Conservation (phyloP, 2,329 filamentous ascomycete species). For the Colletotrichum karsti region DNA sequence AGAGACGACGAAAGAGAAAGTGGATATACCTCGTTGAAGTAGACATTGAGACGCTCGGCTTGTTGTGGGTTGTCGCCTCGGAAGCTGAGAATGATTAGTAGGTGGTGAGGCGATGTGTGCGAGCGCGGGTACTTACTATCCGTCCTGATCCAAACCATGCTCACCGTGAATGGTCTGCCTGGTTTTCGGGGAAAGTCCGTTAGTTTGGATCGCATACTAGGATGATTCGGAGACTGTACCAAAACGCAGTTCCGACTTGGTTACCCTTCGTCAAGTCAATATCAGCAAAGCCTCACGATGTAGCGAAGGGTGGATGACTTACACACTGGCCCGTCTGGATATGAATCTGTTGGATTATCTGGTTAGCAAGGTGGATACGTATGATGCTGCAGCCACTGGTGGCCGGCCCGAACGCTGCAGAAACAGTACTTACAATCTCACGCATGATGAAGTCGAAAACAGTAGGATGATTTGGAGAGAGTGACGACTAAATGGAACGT, state of each 20-base stretch:
- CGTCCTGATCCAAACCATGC: slow-evolving; percentile 96
- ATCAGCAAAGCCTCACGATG: background rate
- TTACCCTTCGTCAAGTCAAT: slow-evolving; percentile 75
- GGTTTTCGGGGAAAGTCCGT: too few relatives aligned
- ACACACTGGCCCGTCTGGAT: slow-evolving; percentile 99
- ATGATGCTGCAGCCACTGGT: too few relatives aligned
- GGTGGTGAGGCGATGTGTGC: background rate
- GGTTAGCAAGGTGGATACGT: slow-evolving; percentile 68
- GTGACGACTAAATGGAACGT: too few relatives aligned
- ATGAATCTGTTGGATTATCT: slow-evolving; percentile 78
- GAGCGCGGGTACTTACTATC: slow-evolving; percentile 73
- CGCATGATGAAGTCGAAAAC: slow-evolving; percentile 59
- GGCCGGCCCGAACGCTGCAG: too few relatives aligned
- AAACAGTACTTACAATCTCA: slow-evolving; percentile 72
- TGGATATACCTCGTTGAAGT: slow-evolving; percentile 79
- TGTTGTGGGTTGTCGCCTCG: slow-evolving; percentile 97
- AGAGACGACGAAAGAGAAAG: background rate
- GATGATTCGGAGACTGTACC: slow-evolving; percentile 62
- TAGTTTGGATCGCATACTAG: too few relatives aligned
- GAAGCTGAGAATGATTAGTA: slow-evolving; percentile 67
- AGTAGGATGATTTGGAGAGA: background rate
- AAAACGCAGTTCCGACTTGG: slow-evolving; percentile 99
- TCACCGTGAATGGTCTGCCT: slow-evolving; percentile 86
- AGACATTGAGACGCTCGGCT: slow-evolving; percentile 99
- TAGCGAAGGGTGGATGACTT: slow-evolving; percentile 36